These are phyloP conservation scores for Tetracentron sinense DNA, from an alignment of 164 flowering plant species.

Conservation along the genomic window DNA sequence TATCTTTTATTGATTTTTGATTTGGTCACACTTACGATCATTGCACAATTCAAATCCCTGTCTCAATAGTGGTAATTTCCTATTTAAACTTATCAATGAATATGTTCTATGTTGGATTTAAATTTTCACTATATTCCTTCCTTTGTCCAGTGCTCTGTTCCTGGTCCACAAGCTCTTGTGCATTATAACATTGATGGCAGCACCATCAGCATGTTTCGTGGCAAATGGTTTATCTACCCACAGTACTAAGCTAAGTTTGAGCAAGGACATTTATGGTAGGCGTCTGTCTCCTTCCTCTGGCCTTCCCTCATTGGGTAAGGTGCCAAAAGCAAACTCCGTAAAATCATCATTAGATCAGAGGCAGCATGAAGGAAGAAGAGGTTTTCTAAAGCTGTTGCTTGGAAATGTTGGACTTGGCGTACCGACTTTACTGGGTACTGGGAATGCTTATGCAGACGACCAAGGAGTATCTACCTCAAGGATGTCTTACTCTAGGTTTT, in stretches of 20 bases:
- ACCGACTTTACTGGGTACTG: constrained; percentile 52
- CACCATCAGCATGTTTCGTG: constrained; percentile 67
- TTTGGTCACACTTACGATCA: neutral
- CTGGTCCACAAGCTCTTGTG: constrained; percentile 1
- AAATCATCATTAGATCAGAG: constrained; percentile 57
- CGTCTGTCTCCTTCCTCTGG: constrained; percentile 31
- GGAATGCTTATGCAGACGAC: constrained; percentile 81
- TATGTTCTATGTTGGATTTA: neutral
- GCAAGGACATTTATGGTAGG: constrained; percentile 46
- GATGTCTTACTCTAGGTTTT: constrained; percentile 89
- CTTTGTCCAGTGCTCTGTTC: neutral
- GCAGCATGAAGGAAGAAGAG: constrained; percentile 68
- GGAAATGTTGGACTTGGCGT: constrained; percentile 69
- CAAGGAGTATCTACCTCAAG: constrained; percentile 95
- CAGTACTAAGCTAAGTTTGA: constrained; percentile 27
- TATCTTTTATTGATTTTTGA: neutral
- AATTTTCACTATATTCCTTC: neutral
- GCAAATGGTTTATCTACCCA: constrained; percentile 53
- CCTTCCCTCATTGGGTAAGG: constrained; percentile 33
- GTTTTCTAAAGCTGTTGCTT: constrained; percentile 61
- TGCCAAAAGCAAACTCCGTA: constrained; percentile 31
- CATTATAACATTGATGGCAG: constrained; percentile 47
- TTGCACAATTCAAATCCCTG: neutral
- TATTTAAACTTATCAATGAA: neutral
- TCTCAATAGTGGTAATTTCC: too few relatives aligned